These are phyloP conservation scores for Kitagawia praeruptora DNA, from an alignment of 129 eudicot species.

Conservation along the genomic window DNA sequence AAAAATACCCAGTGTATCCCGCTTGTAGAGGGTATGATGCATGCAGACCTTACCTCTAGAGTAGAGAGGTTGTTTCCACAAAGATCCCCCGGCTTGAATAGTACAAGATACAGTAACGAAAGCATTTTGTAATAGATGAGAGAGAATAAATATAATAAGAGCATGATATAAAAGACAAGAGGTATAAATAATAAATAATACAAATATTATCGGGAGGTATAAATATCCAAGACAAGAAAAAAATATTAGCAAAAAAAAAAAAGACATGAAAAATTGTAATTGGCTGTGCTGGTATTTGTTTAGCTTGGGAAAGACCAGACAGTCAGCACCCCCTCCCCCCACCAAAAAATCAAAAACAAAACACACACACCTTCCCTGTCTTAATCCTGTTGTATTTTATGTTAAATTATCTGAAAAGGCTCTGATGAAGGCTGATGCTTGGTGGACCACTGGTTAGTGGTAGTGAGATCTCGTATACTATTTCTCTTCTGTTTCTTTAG, in stretches of 20 bases:
- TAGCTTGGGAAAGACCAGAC: background rate
- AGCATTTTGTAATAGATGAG: background rate
- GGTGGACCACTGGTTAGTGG: background rate
- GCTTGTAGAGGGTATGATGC: background rate
- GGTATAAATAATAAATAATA: no score
- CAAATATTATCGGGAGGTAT: background rate
- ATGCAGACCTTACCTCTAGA: background rate
- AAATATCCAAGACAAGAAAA: background rate
- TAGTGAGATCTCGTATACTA: background rate
- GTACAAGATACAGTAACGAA: background rate
- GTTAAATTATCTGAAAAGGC: background rate
- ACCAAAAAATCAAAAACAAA: background rate
- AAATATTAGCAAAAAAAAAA: no score
- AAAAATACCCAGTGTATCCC: background rate
- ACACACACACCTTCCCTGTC: background rate
- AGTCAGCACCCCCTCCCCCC: background rate
- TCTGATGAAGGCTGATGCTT: background rate
- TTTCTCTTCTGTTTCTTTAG: background rate
- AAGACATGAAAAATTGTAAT: background rate
- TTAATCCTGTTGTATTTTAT: background rate
- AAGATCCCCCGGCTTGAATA: background rate
- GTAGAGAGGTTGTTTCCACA: background rate
- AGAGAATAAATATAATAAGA: background rate
- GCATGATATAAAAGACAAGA: background rate
- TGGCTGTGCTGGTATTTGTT: background rate